A percentile compares a stretch with the other conserved stretches of the same genome.
phyloP scores from a whole-genome alignment of 306 rosid species.

The Vicia villosa region DNA sequence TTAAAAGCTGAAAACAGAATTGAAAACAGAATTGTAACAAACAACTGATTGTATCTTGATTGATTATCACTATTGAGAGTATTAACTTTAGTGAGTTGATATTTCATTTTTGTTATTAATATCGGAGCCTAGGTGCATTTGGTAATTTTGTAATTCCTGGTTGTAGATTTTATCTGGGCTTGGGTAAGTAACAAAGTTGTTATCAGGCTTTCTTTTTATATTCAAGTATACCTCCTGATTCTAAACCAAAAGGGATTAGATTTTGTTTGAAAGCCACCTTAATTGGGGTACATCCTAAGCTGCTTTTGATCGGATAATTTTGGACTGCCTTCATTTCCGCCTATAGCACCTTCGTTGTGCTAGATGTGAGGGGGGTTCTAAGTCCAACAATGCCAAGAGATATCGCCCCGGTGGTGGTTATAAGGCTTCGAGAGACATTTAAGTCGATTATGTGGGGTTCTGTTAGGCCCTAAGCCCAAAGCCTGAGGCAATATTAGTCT shows the following conservation, averaged over 20 bases:
- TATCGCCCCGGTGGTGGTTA: background rate
- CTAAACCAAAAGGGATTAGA: background rate
- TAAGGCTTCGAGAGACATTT: background rate
- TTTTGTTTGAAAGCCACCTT: background rate
- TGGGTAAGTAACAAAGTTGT: background rate
- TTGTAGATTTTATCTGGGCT: slow-evolving; percentile 5
- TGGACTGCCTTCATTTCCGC: background rate
- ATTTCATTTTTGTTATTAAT: background rate
- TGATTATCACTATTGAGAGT: background rate
- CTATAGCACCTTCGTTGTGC: background rate
- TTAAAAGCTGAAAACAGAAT: slow-evolving; percentile 3
- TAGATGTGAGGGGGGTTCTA: background rate
- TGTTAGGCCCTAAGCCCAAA: background rate
- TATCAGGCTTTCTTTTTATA: slow-evolving; percentile 14
- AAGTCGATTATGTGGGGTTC: background rate
- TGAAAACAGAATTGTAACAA: background rate
- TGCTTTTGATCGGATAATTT: background rate
- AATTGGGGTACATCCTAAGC: background rate
- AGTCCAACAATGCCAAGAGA: background rate
- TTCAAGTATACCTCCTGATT: slow-evolving; percentile 9
- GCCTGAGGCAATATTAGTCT: background rate
- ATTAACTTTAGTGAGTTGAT: slow-evolving; percentile 11
- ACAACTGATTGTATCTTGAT: background rate
- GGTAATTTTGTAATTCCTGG: background rate
- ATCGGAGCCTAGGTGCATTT: background rate